phyloP scores from a whole-genome alignment of 2,329 filamentous ascomycete species.

The Pseudogymnoascus sp. region DNA sequence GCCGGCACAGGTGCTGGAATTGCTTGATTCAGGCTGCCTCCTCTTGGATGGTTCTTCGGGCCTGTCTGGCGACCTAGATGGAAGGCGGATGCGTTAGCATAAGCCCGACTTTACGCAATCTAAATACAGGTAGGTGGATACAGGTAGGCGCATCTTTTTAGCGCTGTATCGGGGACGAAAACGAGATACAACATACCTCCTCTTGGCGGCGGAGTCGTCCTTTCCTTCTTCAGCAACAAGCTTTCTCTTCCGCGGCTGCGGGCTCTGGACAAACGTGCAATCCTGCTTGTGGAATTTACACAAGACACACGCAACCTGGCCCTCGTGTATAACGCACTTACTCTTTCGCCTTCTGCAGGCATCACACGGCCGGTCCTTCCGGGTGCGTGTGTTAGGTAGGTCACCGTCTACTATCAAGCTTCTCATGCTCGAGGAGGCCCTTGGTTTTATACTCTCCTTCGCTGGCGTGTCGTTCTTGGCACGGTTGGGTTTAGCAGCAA shows the following conservation, averaged over 20 bases:
- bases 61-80: constrained; percentile 49
- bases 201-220: constrained; percentile 56
- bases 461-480: constrained; percentile 21
- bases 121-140: neutral
- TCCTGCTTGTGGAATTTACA: constrained; percentile 73
- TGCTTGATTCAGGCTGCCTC: constrained; percentile 48
- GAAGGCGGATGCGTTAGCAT: constrained; percentile 16
- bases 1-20: constrained; percentile 56
- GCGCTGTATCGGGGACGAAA: constrained; percentile 18
- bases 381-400: constrained; percentile 34
- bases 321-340: constrained; percentile 73
- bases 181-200: constrained; percentile 48
- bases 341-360: constrained; percentile 67
- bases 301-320: constrained; percentile 63
- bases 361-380: constrained; percentile 56
- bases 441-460: constrained; percentile 28
- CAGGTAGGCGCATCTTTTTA: constrained; percentile 10
- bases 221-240: constrained; percentile 48
- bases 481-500: constrained; percentile 52
- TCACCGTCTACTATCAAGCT: constrained; percentile 23
- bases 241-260: constrained; percentile 74
- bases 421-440: constrained; percentile 41
- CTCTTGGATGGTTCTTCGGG: constrained; percentile 44
- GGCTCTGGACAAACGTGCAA: constrained; percentile 72
- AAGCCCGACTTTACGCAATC: constrained; percentile 7